Percentiles rank a stretch among this genome's conserved stretches.
Evolutionary conservation across 768 basidiomycete species (phyloP).

Genomic region (Trametopsis cervina): DNA sequence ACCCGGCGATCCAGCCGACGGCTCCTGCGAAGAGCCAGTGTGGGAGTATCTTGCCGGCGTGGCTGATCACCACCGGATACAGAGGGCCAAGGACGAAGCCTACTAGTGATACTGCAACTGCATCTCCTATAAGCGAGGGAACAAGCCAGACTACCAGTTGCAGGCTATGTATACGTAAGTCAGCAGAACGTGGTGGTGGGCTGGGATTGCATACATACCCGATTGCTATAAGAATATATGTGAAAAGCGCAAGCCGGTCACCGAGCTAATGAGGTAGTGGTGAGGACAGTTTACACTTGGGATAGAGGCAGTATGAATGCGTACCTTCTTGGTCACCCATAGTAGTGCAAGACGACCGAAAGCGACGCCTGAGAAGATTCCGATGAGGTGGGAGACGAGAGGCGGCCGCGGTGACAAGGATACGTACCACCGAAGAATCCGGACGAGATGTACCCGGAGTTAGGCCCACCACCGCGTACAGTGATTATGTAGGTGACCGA

Average conservation of each 20-base stretch:
- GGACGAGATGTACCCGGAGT: slow-evolving; percentile 42
- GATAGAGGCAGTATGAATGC: not conserved
- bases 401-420: not conserved
- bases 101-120: slow-evolving; percentile 44
- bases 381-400: not conserved
- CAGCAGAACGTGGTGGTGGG: not conserved
- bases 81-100: slow-evolving; percentile 47
- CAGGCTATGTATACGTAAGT: slow-evolving; percentile 27
- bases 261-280: slow-evolving; percentile 25
- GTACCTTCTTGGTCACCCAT: slow-evolving; percentile 38
- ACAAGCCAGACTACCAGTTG: slow-evolving; percentile 53
- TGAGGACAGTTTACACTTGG: not conserved
- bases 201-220: slow-evolving; percentile 21
- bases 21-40: slow-evolving; percentile 31
- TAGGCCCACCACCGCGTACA: slow-evolving; percentile 37
- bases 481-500: slow-evolving; percentile 44
- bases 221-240: slow-evolving; percentile 30
- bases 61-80: slow-evolving; percentile 37
- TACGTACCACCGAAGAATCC: slow-evolving; percentile 38
- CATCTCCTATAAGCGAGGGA: slow-evolving; percentile 43
- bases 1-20: slow-evolving; percentile 45
- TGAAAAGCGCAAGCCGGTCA: slow-evolving; percentile 27
- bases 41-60: slow-evolving; percentile 34
- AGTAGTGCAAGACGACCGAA: slow-evolving; percentile 45
- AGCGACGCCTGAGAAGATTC: slow-evolving; percentile 30